Evolutionary conservation across 2,329 filamentous ascomycete genomes (phyloP).

Genomic region (Aspergillus clavatus): DNA sequence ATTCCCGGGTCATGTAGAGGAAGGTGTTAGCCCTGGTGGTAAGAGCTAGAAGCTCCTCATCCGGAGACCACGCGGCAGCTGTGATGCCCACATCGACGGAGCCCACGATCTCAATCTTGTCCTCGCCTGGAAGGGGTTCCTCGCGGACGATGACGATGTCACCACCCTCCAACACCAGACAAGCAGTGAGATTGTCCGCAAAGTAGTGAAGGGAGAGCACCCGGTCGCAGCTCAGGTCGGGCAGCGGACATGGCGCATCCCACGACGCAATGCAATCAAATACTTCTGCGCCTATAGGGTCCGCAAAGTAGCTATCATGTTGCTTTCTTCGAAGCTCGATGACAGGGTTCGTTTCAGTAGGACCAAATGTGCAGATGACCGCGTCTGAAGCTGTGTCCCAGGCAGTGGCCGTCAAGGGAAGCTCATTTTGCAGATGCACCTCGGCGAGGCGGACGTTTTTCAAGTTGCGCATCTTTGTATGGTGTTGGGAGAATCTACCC

Average conservation of each 20-base stretch:
- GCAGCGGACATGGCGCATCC: constrained; percentile 78
- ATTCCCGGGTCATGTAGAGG: constrained; percentile 87
- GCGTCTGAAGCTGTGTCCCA: constrained; percentile 81
- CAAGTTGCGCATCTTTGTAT: constrained; percentile 76
- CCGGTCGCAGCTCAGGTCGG: constrained; percentile 68
- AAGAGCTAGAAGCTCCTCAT: constrained; percentile 84
- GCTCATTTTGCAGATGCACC: constrained; percentile 56
- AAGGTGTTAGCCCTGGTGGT: constrained; percentile 73
- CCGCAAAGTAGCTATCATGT: constrained; percentile 34
- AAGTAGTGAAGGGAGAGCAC: constrained; percentile 81
- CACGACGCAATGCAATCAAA: constrained; percentile 67
- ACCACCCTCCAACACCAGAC: constrained; percentile 80
- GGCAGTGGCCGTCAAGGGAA: constrained; percentile 68
- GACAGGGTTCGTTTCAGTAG: constrained; percentile 61
- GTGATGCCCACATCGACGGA: constrained; percentile 89
- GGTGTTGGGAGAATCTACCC: constrained; percentile 25
- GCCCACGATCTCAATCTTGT: constrained; percentile 89
- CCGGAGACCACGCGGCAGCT: constrained; percentile 87
- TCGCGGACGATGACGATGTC: constrained; percentile 86
- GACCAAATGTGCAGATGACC: constrained; percentile 79
- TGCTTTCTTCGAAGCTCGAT: constrained; percentile 64
- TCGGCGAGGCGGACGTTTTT: constrained; percentile 68
- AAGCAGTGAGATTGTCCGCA: constrained; percentile 69
- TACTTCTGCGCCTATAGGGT: constrained; percentile 37
- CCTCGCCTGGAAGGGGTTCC: constrained; percentile 59